Evolutionary conservation across 2,329 filamentous ascomycete genomes (phyloP).

Genomic region (Epichloe elymi): DNA sequence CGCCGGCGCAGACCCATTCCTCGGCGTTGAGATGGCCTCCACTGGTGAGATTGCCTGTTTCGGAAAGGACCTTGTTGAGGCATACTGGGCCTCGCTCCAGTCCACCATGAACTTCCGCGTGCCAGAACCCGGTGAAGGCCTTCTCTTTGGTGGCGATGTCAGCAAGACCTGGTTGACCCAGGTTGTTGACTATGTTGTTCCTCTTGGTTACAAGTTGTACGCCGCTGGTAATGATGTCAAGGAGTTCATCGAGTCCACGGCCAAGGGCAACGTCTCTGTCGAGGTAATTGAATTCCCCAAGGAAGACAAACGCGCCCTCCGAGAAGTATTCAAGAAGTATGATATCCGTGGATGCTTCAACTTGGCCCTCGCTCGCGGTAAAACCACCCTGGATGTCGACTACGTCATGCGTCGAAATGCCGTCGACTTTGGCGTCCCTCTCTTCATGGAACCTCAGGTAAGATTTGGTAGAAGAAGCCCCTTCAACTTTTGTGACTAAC

Average conservation of each 20-base stretch:
- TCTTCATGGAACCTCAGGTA: slow-evolving; percentile 98
- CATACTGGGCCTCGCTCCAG: slow-evolving; percentile 94
- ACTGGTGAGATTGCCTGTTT: slow-evolving; percentile 99
- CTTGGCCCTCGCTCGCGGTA: slow-evolving; percentile 69
- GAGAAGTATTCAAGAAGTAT: slow-evolving; percentile 94
- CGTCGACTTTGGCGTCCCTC: slow-evolving; percentile 91
- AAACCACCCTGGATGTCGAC: slow-evolving; percentile 79
- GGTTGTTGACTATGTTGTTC: slow-evolving; percentile 76
- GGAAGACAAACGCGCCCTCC: slow-evolving; percentile 85
- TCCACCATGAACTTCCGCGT: slow-evolving; percentile 99
- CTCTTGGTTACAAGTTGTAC: slow-evolving; percentile 89
- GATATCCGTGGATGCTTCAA: slow-evolving; percentile 95
- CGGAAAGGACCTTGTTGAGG: slow-evolving; percentile 87
- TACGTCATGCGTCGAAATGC: slow-evolving; percentile 98
- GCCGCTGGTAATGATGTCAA: slow-evolving; percentile 75
- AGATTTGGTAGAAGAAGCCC: slow-evolving; percentile 17
- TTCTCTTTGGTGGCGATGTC: slow-evolving; percentile 82
- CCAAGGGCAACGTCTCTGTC: slow-evolving; percentile 55
- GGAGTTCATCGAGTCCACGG: slow-evolving; percentile 60
- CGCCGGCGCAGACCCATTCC: slow-evolving; percentile 90
- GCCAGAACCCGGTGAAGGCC: slow-evolving; percentile 85
- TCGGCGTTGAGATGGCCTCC: slow-evolving; percentile 93
- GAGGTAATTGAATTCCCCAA: slow-evolving; percentile 95
- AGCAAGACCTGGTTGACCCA: slow-evolving; percentile 57
- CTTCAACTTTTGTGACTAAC: not conserved